phyloP scores from a whole-genome alignment of 331 rosid genomes.

The Pyracantha coccinea region DNA sequence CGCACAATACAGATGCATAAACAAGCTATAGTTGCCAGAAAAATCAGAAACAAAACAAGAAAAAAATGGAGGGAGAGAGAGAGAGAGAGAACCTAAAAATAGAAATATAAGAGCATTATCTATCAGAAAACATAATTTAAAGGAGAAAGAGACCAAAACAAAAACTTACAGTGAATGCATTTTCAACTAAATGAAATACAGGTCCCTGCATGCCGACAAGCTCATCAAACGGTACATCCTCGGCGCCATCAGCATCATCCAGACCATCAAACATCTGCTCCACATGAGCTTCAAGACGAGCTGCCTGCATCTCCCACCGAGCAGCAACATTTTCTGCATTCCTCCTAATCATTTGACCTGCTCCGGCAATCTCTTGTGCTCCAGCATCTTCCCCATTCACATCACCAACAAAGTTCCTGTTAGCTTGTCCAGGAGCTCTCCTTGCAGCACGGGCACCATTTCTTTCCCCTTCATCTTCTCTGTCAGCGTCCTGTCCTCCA shows the following conservation, averaged over 20 bases:
- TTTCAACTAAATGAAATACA: constrained; percentile 97
- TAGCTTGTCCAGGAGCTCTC: constrained; percentile 87
- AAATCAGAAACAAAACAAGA: neutral
- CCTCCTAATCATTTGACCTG: constrained; percentile 86
- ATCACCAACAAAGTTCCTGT: constrained; percentile 69
- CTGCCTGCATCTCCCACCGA: constrained; percentile 98
- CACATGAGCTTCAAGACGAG: constrained; percentile 98
- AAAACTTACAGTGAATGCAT: constrained; percentile 88
- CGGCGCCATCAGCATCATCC: constrained; percentile 99
- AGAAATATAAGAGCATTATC: neutral
- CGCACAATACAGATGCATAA: neutral
- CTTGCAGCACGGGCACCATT: constrained; percentile 88
- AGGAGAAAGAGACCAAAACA: neutral
- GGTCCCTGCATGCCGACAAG: constrained; percentile 99
- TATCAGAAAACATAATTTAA: neutral
- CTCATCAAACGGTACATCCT: constrained; percentile 99
- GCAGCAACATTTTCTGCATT: constrained; percentile 98
- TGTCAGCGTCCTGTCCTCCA: constrained; percentile 91
- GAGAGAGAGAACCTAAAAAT: neutral
- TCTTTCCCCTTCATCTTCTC: constrained; percentile 94
- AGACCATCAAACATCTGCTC: constrained; percentile 99
- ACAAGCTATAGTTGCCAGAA: neutral
- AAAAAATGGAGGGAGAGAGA: too few relatives aligned
- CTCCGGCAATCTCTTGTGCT: constrained; percentile 83
- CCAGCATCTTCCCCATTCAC: constrained; percentile 72